Evolutionary conservation across 2,329 filamentous ascomycete species (phyloP).

Genomic region (Penicillium sp.): DNA sequence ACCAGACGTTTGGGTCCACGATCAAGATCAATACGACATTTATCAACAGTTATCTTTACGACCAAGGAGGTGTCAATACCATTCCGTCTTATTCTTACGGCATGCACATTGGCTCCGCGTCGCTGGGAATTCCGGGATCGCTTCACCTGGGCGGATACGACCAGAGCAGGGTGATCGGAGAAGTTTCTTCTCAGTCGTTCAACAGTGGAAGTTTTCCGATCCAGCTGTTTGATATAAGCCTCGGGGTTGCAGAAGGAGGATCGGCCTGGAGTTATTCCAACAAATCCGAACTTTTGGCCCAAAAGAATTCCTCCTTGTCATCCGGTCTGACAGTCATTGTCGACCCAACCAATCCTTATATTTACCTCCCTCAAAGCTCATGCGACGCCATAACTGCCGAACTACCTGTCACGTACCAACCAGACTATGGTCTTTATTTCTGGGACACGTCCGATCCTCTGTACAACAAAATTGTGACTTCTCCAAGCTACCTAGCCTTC

Average conservation of each 20-base stretch:
- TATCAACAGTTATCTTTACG: slow-evolving; percentile 10
- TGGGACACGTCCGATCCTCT: slow-evolving; percentile 7
- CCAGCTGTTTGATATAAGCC: slow-evolving; percentile 41
- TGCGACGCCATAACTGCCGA: slow-evolving; percentile 42
- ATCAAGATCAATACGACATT: slow-evolving; percentile 5
- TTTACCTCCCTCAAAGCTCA: slow-evolving; percentile 42
- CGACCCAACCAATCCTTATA: slow-evolving; percentile 36
- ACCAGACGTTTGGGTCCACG: slow-evolving; percentile 7
- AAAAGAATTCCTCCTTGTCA: slow-evolving; percentile 26
- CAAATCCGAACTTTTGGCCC: slow-evolving; percentile 29
- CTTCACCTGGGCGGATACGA: slow-evolving; percentile 46
- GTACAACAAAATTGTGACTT: slow-evolving; percentile 5
- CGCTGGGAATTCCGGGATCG: slow-evolving; percentile 35
- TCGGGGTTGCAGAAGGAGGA: slow-evolving; percentile 42
- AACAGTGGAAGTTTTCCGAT: slow-evolving; percentile 8
- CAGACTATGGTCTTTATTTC: not conserved
- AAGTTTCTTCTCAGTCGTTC: slow-evolving; percentile 20
- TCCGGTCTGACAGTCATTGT: slow-evolving; percentile 30
- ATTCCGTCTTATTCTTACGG: slow-evolving; percentile 44
- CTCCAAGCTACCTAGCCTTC: not conserved
- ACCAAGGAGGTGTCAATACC: slow-evolving; percentile 7
- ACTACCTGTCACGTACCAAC: slow-evolving; percentile 35
- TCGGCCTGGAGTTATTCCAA: slow-evolving; percentile 40
- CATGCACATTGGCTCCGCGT: slow-evolving; percentile 45
- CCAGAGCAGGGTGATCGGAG: slow-evolving; percentile 27